Base-by-base conservation (phyloP, 1,139 yeast genomes). In the Suhomyces bokatorum region DNA sequence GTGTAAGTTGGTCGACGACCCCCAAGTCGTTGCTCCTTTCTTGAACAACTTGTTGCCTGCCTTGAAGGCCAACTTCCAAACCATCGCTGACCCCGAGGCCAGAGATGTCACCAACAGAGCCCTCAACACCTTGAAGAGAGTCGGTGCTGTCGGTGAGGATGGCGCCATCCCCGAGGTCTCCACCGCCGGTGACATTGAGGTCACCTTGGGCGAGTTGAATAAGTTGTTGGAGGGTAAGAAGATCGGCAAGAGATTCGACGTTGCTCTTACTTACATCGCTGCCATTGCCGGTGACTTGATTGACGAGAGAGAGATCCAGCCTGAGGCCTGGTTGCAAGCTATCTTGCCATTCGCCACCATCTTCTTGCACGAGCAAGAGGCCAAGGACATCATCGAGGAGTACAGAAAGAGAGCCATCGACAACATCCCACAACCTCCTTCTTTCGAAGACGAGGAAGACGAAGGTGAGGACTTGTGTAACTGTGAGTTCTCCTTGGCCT, bases 1-100 rank as follows among this genome's bases (percentile, higher is more conserved):
- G 99, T 93, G 99, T 87, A 93, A 93, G 81, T 88, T 93, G 77
- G 99, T 93, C 78, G 98, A 93, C 69, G 99, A 93, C 73, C 99
- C 99, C 62, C 98, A 93, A 81, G 93, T 93, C 69, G 96, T 93
- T 78, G 98, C 98, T 80, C 99, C 99, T 62, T 93, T 93, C 87
- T 80, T 93, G 87, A 78, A 80, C 75, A 87, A 85, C 71, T 84
- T 93, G 69, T 87, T 89, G 80, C 99, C 99, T 71, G 89, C 97
- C 66, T 83, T 93, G 75, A 88, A 89, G 84, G 72, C 83, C 70
- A 93, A 93, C 88, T 83, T 85, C 78, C 76, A 87, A 68, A 89
- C 88, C 79, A 89, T 93, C 78, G 99, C 99, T 70, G 99, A 93
- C 77, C 99, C 99, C 69, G 99, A 93, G 80, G 99, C 98, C 61